phyloP scores from a whole-genome alignment of 129 eudicot genomes.

The Heracleum sosnowskyi region DNA sequence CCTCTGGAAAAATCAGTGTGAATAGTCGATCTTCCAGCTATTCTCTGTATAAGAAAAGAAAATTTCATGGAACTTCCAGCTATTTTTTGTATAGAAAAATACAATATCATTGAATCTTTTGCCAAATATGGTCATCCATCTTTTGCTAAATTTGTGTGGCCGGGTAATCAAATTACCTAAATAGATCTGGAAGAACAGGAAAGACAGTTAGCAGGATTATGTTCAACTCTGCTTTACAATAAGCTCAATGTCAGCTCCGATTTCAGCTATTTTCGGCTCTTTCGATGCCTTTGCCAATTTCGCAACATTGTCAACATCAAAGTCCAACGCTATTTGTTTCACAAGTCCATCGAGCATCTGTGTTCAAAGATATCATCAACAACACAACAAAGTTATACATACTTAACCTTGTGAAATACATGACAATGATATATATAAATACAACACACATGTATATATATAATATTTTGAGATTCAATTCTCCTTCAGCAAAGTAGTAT shows the following conservation, averaged over 20 bases:
- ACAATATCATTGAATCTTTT: background rate
- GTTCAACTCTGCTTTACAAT: slow-evolving; percentile 39
- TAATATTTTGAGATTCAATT: background rate
- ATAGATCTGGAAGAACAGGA: background rate
- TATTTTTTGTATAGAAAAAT: background rate
- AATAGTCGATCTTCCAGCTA: background rate
- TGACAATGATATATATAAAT: background rate
- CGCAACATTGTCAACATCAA: slow-evolving; percentile 70
- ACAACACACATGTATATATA: background rate
- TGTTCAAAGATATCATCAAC: background rate
- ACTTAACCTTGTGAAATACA: background rate
- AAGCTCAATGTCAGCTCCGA: slow-evolving; percentile 73
- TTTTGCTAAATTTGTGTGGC: background rate
- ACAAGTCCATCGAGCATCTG: slow-evolving; percentile 89
- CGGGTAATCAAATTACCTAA: background rate
- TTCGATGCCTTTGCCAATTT: slow-evolving; percentile 76
- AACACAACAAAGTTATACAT: too few relatives aligned
- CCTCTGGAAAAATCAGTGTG: background rate
- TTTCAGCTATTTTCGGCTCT: slow-evolving; percentile 78
- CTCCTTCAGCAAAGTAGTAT: background rate
- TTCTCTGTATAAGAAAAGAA: background rate
- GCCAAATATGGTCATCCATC: background rate
- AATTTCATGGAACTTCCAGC: too few relatives aligned
- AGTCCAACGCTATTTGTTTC: slow-evolving; percentile 75
- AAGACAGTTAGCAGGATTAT: slow-evolving; percentile 10